Evolutionary conservation across 257 asterid species (phyloP), one percentile per base, ranked within the genome.

Genomic region (Solanum acaule): DNA sequence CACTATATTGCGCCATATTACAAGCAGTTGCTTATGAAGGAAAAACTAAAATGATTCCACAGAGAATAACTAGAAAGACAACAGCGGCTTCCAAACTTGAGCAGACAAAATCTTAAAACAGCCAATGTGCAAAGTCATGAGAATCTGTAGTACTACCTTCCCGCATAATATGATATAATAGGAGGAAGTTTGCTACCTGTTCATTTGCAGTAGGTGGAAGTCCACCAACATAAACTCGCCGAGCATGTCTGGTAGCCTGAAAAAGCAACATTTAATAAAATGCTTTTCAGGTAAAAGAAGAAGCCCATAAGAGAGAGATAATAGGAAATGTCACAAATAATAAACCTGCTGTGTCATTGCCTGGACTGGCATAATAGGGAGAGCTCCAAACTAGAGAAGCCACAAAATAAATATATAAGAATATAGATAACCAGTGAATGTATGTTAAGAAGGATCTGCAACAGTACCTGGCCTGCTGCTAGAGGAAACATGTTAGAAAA

Each of bases 301-400:
- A 82, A 9, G 12, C 44, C 44, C 23, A 56, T 18, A 9, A 29
- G 70, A 49, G 70, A 81, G 68, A 46, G 68, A 46, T 6, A 46
- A 29, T 27, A 46, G 12, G 20, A 81, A 82, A 33, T 82, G 70
- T 11, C 84, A 87, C 23, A 61, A 12, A 7, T 25, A 27, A 25
- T 65, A 90, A 88, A 97, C 99, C 99, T 97, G 99, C 91, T 97
- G 99, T 65, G 99, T 97, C 99, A 97, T 97, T 42, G 99, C 99
- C 91, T 95, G 98, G 84, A 96, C 93, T 78, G 98, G 98, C 98
- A 95, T 92, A 61, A 94, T 63, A 9, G 96, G 96, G 73, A 95
- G 95, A 35, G 92, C 92, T 92, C 94, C 96, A 16, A 94, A 91
- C 99, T 96, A 98, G 73, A 89, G 29, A 83, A 87, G 83, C 56